Base-by-base conservation (phyloP, 495 filamentous ascomycete species). In the Massariosphaeria phaeospora region DNA sequence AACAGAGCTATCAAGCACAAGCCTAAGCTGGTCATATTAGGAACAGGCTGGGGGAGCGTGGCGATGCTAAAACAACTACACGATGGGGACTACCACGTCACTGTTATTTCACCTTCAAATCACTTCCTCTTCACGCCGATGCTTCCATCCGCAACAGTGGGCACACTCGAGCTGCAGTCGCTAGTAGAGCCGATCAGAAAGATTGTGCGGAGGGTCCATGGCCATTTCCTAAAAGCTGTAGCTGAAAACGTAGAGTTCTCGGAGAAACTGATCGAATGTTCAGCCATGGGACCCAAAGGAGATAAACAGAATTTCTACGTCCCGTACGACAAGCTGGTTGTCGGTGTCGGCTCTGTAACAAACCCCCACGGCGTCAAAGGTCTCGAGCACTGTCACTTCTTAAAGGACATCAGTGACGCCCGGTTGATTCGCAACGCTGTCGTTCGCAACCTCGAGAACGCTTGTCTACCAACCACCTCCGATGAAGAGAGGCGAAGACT, bases 51-150 rank as follows among this genome's bases (percentile, higher is more conserved):
- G 94, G 94, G 90, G 44, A 89, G 88, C 61, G 84, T 99, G 52
- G 86, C 91, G 17, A 73, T 99, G 34, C 70, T 99, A 15, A 99
- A 99, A 72, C 85, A 85, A 48, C 73, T 99, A 51, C 84, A 91
- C 40, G 85, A 90, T 2, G 88, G 87, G 4, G 84, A 94, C 58
- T 98, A 96, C 65, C 89, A 97, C 68, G 82, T 97, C 61, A 96
- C 90, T 11, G 88, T 97, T 30, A 84, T 99, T 36, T 93, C 88
- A 0, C 91, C 94, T 0, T 84, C 84, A 25, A 97, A 97, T 61
- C 94, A 97, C 72, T 99, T 99, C 72, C 70, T 97, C 31, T 99
- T 97, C 69, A 97, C 94, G 1, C 94, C 94, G 2, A 96, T 99
- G 88, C 75, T 99, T 18, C 94, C 94, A 1, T 91, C 87, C 18